These are phyloP conservation scores for Agaricales sp. DNA, from an alignment of 1,284 basidiomycete genomes.

Conservation along the genomic window DNA sequence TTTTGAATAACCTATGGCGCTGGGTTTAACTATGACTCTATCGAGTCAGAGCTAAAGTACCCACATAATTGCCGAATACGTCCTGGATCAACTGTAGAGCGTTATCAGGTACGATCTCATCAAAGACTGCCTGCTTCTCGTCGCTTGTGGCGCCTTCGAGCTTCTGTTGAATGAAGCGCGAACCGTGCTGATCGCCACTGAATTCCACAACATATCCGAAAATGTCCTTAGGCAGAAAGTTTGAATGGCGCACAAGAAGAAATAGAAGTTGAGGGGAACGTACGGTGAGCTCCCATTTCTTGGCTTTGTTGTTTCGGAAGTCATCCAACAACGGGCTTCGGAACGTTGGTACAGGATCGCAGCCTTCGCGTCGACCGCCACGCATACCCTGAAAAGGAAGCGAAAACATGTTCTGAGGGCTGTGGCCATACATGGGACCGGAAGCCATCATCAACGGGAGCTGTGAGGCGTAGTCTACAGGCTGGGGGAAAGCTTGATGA, in stretches of 20 bases:
- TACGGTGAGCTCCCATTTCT: constrained; percentile 77
- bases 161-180: constrained; percentile 84
- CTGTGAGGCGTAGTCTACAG: constrained; percentile 39
- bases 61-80: constrained; percentile 94
- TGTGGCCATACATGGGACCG: constrained; percentile 30
- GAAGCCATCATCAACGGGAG: constrained; percentile 36
- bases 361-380: constrained; percentile 28
- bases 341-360: constrained; percentile 25
- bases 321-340: constrained; percentile 75
- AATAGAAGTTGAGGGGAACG: constrained; percentile 10
- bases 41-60: constrained; percentile 14
- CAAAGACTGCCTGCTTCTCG: constrained; percentile 78
- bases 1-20: constrained; percentile 79
- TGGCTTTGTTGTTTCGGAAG: constrained; percentile 72
- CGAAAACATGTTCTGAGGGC: constrained; percentile 24
- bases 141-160: constrained; percentile 69
- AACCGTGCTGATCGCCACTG: constrained; percentile 89
- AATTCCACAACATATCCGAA: constrained; percentile 87
- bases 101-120: constrained; percentile 79
- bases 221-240: constrained; percentile 55
- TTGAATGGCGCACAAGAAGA: constrained; percentile 6
- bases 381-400: constrained; percentile 29
- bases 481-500: constrained; percentile 28
- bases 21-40: neutral
- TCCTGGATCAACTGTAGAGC: constrained; percentile 81